Base-by-base conservation (phyloP, 2,329 filamentous ascomycete species). In the Penicillium rolfsii region DNA sequence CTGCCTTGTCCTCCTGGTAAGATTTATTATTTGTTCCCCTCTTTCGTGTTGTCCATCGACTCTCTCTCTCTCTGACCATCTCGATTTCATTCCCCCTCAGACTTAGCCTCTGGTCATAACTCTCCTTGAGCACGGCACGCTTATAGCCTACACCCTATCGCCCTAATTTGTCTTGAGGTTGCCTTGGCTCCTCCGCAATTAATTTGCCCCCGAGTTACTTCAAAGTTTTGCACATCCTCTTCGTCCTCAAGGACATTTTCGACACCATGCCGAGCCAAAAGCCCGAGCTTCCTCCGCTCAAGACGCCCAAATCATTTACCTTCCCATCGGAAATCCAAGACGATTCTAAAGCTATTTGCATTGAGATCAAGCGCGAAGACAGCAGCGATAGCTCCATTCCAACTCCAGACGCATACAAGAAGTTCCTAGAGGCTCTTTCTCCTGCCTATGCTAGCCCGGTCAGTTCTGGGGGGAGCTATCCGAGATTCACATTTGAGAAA, bases 221-320 rank as follows among this genome's bases (percentile, higher is more conserved):
- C 24, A 48, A 48, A 22, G 22, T 11, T 41, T n/a, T 19, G 40
- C 40, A 41, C n/a, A 41, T 22, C n/a, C 9, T 41, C 40, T 19
- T 19, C n/a, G n/a, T 48, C 45, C 30, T 36, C 8, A 5, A 12
- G n/a, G 28, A 12, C 19, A 30, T 41, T 52, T 22, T 19, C 35
- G 22, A 12, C 49, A 52, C 14, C 6, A 60, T 60, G 58, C 54
- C 61, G 12, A 40, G 22, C 38, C 12, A 38, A 5, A 64, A 62
- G 28, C 59, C 62, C 43, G 52, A 35, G 2, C 62, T 64, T 43
- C 59, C 59, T 48, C 62, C 62, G 9, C 45, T 48, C 1, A 48
- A 48, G 45, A 48, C 45, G 12, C 45, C 45, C 4, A 28, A 30
- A 12, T 28, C 45, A 48, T 28, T 30, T 14, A 28, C 45, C 2